Percentiles rank a stretch among this genome's conserved stretches.
Evolutionary conservation across 1,284 basidiomycete genomes (phyloP).

Genomic region (Cryptococcus floricola): DNA sequence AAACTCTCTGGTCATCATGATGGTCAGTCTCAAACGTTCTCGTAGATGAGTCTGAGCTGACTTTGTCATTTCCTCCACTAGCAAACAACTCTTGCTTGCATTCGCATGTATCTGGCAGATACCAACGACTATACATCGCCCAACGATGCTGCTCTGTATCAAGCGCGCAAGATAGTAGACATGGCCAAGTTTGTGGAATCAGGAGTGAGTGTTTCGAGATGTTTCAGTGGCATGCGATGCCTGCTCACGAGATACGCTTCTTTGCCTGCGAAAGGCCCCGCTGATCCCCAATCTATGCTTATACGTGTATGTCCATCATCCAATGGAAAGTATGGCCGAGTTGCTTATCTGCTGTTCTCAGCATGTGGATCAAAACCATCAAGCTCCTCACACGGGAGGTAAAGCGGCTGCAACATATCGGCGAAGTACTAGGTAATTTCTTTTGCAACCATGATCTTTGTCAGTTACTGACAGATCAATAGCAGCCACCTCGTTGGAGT

Average conservation of each 20-base stretch:
- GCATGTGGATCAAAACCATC: conserved; percentile 11
- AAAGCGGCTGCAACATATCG: neutral
- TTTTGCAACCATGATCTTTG: neutral
- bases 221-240: neutral
- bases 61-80: neutral
- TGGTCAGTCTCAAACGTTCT: neutral
- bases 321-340: neutral
- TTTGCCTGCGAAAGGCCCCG: neutral
- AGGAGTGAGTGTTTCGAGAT: neutral
- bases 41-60: neutral
- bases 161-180: conserved; percentile 12
- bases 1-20: neutral
- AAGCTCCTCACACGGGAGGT: conserved; percentile 1
- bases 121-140: conserved; percentile 7
- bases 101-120: conserved; percentile 14
- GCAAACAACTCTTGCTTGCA: conserved; percentile 12
- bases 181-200: conserved; percentile 6
- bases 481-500: no score
- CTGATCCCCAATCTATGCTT: neutral
- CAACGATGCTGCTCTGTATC: conserved; percentile 16
- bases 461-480: no score
- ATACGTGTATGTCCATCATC: conserved; percentile 4
- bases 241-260: neutral
- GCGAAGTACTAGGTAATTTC: neutral
- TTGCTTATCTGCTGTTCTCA: neutral